Base-by-base conservation (phyloP, 2,329 filamentous ascomycete genomes). In the Aspergillus aculeatinus region DNA sequence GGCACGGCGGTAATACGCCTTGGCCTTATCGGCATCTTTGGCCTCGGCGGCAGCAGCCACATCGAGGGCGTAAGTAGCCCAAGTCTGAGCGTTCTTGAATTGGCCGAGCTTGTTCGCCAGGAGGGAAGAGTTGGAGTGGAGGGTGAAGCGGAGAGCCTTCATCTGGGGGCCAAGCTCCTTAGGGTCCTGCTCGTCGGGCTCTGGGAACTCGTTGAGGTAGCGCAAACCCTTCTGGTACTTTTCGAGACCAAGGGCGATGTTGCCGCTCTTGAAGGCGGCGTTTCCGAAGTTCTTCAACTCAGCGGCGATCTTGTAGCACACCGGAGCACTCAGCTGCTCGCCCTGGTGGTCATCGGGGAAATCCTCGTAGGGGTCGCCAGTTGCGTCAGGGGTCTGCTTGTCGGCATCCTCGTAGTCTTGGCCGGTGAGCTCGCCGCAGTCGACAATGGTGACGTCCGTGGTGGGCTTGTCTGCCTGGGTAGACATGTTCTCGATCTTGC, bases 201-300 rank as follows among this genome's bases (percentile, higher is more conserved):
- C 87, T 0, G 90, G 89, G 71, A 93, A 91, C 76, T 96, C 91
- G 76, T 94, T 91, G 62, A 96, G 81, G 76, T 96, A 97, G 69
- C 92, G 87, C 62, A 96, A 79, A 19, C 87, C 93, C 81, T 99
- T 99, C 76, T 96, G 87, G 80, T 99, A 99, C 81, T 99, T 99
- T 62, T 89, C 87, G 27, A 98, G 82, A 2, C 88, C 94, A 33
- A 90, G 78, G 42, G 81, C 76, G 44, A 89, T 72, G 69, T 96
- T 85, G 47, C 87, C 87, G 27, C 79, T 81, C 82, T 97, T 97
- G 85, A 97, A 97, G 1, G 93, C 92, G 68, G 87, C 87, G 82
- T 96, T 98, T 69, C 95, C 95, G 72, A 89, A 95, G 39, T 90
- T 90, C 81, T 99, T 99, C 77, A 96, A 87, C 66, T 91, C 91